Conservation (phyloP, 1,284 basidiomycete genomes). For the Sanghuangporus sanghuang region DNA sequence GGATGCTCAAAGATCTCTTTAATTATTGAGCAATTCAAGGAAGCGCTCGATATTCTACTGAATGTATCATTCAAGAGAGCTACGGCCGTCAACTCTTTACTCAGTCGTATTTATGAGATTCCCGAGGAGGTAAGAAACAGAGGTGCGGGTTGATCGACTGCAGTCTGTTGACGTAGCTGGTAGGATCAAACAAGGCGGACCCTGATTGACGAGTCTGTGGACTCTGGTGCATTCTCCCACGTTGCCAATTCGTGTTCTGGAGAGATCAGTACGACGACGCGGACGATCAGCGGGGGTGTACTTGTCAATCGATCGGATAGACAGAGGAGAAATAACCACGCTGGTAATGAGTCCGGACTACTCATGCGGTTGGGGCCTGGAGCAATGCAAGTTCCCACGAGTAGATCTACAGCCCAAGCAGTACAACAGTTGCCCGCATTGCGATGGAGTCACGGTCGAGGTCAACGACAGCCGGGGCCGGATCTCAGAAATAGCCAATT, state of each 20-base stretch:
- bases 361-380: not conserved
- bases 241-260: not conserved
- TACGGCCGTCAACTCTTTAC: not conserved
- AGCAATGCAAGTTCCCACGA: not conserved
- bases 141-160: not conserved
- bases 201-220: not conserved
- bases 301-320: not conserved
- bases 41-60: constrained; percentile 24
- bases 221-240: constrained; percentile 5
- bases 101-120: constrained; percentile 6
- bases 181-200: not conserved
- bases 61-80: not conserved
- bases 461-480: not conserved
- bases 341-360: not conserved
- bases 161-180: not conserved
- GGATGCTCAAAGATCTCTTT: constrained; percentile 29
- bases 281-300: constrained; percentile 8
- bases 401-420: not conserved
- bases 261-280: not conserved
- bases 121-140: constrained; percentile 9
- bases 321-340: not conserved
- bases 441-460: constrained; percentile 1
- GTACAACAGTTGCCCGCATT: constrained; percentile 4
- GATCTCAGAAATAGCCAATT: not conserved
- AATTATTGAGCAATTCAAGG: constrained; percentile 33